Evolutionary conservation across 2,329 filamentous ascomycete genomes (phyloP).

Genomic region (Plectosphaerella plurivora): DNA sequence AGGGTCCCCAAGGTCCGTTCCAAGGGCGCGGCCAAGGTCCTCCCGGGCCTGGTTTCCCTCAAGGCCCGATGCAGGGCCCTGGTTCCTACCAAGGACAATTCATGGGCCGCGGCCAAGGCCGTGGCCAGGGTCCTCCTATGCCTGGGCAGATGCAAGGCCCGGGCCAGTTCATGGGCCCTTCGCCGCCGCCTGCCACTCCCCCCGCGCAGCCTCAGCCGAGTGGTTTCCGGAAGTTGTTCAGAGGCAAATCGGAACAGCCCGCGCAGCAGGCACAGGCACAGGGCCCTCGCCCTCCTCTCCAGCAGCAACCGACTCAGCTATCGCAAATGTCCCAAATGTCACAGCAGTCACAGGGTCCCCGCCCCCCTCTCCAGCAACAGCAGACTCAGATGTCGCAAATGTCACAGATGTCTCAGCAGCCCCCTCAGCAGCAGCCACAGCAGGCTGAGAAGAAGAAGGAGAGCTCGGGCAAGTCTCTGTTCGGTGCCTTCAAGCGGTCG

Average conservation of each 20-base stretch:
- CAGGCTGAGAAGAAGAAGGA: constrained; percentile 12
- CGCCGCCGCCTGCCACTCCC: not conserved
- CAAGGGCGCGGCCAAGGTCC: too few species aligned
- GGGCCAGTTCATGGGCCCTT: too few species aligned
- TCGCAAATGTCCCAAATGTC: too few species aligned
- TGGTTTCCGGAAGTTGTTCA: constrained; percentile 12
- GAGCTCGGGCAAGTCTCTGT: constrained; percentile 16
- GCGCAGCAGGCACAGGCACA: not conserved
- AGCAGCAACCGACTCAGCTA: constrained; percentile 4
- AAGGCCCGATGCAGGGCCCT: too few species aligned
- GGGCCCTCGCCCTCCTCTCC: constrained; percentile 2
- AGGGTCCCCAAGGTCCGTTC: not conserved
- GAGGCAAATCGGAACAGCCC: constrained; percentile 1
- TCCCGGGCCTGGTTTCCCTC: too few species aligned
- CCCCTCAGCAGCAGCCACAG: constrained; percentile 4
- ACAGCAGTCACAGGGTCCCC: not conserved
- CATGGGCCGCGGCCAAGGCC: too few species aligned
- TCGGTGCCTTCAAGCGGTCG: constrained; percentile 18
- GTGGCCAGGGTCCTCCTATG: too few species aligned
- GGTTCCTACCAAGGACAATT: too few species aligned
- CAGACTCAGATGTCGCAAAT: constrained; percentile 3
- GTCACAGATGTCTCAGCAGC: not conserved
- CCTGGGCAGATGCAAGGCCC: too few species aligned
- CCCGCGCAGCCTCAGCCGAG: constrained; percentile 1
- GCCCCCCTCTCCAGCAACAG: not conserved